phyloP scores from a whole-genome alignment of 225 moss, liverwort and hornwort species.

The Pseudisothecium myosuroides region DNA sequence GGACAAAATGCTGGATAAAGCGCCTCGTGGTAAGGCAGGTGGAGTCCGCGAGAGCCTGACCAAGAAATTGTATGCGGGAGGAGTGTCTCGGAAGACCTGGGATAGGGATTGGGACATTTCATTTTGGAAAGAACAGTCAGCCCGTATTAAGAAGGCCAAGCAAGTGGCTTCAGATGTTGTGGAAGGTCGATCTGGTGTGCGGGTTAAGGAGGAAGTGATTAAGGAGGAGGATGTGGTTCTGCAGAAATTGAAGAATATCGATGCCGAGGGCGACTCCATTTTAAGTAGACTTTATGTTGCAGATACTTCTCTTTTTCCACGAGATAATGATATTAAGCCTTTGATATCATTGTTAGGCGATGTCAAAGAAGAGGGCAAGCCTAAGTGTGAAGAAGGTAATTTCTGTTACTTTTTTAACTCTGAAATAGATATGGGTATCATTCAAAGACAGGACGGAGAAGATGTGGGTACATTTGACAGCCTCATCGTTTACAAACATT shows the following conservation, averaged over 20 bases:
- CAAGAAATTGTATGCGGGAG: constrained; percentile 81
- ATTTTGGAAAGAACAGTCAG: constrained; percentile 87
- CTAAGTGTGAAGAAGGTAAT: constrained; percentile 22
- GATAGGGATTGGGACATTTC: constrained; percentile 99
- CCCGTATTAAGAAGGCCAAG: constrained; percentile 44
- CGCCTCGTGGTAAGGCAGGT: constrained; percentile 48
- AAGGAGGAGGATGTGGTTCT: constrained; percentile 22
- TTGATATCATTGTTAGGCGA: constrained; percentile 28
- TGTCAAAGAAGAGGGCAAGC: constrained; percentile 23
- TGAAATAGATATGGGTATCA: background rate
- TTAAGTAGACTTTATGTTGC: constrained; percentile 81
- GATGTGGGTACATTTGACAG: background rate
- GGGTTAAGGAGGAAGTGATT: constrained; percentile 19
- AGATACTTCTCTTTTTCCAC: constrained; percentile 90
- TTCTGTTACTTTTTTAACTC: background rate
- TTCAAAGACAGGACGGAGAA: background rate
- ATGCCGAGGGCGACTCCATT: constrained; percentile 45
- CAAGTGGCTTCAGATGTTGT: constrained; percentile 50
- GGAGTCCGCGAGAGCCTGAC: constrained; percentile 77
- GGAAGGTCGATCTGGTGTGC: constrained; percentile 20
- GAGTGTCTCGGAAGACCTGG: constrained; percentile 68
- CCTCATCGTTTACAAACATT: background rate
- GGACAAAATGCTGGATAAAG: constrained; percentile 59
- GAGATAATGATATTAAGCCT: constrained; percentile 66
- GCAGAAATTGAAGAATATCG: background rate